These are phyloP conservation scores for Saraca asoca DNA, from an alignment of 331 rosid species.

Conservation along the genomic window DNA sequence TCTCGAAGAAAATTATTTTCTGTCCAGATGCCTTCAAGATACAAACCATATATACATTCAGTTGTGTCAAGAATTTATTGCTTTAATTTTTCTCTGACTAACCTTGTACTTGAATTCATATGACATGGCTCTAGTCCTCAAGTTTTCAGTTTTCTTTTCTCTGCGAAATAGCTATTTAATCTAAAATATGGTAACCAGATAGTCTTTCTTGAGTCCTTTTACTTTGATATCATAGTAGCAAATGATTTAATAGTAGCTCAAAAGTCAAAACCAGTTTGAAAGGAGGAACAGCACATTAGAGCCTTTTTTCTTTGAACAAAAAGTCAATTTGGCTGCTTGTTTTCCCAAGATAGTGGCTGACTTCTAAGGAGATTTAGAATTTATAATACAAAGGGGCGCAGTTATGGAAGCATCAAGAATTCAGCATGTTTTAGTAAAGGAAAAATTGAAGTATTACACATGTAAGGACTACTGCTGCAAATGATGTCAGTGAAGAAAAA, in stretches of 20 bases:
- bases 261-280: slow-evolving; percentile 9
- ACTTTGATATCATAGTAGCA: slow-evolving; percentile 1
- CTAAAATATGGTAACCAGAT: background rate
- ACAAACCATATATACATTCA: slow-evolving; percentile 4
- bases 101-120: slow-evolving; percentile 1
- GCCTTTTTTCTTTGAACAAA: background rate
- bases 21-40: background rate
- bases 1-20: background rate
- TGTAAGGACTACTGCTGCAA: too few species aligned
- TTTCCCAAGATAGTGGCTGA: background rate
- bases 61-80: slow-evolving; percentile 4
- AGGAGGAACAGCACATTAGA: background rate
- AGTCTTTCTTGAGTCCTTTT: background rate
- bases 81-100: slow-evolving; percentile 9
- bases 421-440: too few species aligned
- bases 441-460: too few species aligned
- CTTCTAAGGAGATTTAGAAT: too few species aligned
- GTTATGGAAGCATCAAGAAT: too few species aligned
- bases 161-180: background rate
- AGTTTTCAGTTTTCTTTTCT: background rate
- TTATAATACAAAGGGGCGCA: too few species aligned
- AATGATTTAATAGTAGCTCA: slow-evolving; percentile 6
- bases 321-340: background rate
- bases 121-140: background rate
- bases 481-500: too few species aligned